Conservation (phyloP, 768 basidiomycete species). For the Tylopilus sp. region DNA sequence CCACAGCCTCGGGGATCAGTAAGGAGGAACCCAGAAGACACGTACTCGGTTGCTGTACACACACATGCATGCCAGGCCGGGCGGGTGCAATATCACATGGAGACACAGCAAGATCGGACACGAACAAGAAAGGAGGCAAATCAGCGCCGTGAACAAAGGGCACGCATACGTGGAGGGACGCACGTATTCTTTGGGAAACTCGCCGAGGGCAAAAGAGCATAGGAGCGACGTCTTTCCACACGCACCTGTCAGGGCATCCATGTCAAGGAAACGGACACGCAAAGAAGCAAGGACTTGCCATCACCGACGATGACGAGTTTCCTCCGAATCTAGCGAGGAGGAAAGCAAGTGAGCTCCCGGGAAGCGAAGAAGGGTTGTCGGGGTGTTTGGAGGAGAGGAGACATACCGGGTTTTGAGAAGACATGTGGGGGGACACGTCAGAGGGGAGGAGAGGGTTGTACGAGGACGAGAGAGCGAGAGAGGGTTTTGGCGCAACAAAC, state of each 20-base stretch:
- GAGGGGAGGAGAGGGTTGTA: constrained; percentile 6
- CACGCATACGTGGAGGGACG: constrained; percentile 35
- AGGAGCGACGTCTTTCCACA: constrained; percentile 94
- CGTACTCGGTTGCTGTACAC: constrained; percentile 43
- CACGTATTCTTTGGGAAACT: constrained; percentile 96
- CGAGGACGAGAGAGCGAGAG: constrained; percentile 15
- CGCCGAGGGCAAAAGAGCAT: constrained; percentile 89
- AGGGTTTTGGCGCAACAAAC: constrained; percentile 15
- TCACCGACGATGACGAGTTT: constrained; percentile 98
- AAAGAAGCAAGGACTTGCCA: constrained; percentile 49
- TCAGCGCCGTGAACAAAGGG: too few species aligned
- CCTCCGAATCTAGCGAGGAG: constrained; percentile 67
- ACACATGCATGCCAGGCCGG: not conserved
- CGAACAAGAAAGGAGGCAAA: too few species aligned
- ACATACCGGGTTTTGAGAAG: constrained; percentile 61
- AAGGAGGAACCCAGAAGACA: not conserved
- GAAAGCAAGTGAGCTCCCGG: not conserved
- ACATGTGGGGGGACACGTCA: constrained; percentile 27
- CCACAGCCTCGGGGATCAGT: too few species aligned
- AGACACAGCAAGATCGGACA: too few species aligned
- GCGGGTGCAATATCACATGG: too few species aligned
- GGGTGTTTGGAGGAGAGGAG: not conserved
- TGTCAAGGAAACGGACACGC: too few species aligned
- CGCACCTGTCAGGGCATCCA: too few species aligned
- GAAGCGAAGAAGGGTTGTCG: not conserved